These are phyloP conservation scores for Epichloe bromicola DNA, from an alignment of 2,329 filamentous ascomycete genomes.

Conservation along the genomic window DNA sequence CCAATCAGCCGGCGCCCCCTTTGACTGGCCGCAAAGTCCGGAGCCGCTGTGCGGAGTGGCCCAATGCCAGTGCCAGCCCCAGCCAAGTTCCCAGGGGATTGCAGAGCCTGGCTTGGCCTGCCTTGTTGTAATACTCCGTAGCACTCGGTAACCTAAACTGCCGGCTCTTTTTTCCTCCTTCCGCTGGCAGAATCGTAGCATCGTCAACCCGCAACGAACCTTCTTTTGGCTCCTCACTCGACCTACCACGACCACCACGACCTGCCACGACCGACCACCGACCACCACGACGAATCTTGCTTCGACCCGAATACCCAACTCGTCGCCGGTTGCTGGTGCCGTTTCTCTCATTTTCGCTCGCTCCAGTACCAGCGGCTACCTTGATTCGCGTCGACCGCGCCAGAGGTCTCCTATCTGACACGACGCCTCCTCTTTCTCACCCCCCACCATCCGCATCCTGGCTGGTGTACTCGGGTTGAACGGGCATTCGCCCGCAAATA, in stretches of 20 bases:
- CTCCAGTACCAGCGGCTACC: not conserved
- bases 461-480: slow-evolving; percentile 24
- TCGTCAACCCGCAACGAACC: not conserved
- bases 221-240: not conserved
- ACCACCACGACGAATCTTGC: not conserved
- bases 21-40: not conserved
- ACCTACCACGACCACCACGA: not conserved
- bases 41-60: not conserved
- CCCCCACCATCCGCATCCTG: slow-evolving; percentile 16
- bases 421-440: not conserved
- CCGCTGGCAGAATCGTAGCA: not conserved
- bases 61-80: not conserved
- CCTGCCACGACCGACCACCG: not conserved
- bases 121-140: too few species aligned
- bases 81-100: not conserved
- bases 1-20: not conserved
- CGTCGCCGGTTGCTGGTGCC: not conserved
- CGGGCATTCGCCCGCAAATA: slow-evolving; percentile 26
- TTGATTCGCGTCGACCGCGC: slow-evolving; percentile 5
- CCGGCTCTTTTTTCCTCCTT: not conserved
- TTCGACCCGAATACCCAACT: not conserved
- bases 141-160: not conserved
- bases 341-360: not conserved
- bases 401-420: not conserved
- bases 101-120: not conserved